These are phyloP conservation scores for Alternaria postmessia DNA, from an alignment of 2,329 filamentous ascomycete species.

Conservation along the genomic window DNA sequence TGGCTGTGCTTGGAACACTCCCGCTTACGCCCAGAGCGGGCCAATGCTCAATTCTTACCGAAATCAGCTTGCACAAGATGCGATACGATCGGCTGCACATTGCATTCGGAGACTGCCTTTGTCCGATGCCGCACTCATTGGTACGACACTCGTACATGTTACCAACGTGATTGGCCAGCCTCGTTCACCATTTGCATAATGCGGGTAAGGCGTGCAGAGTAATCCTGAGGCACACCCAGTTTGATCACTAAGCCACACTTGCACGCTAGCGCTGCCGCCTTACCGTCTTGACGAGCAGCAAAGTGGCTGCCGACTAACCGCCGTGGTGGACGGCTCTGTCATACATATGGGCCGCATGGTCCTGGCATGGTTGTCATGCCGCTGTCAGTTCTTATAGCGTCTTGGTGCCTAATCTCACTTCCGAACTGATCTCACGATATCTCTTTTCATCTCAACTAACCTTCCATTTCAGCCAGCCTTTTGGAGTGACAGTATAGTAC, in stretches of 20 bases:
- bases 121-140: neutral
- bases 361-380: slow-evolving; percentile 4
- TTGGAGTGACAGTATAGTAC: neutral
- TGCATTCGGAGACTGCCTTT: neutral
- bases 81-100: neutral
- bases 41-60: neutral
- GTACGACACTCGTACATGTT: neutral
- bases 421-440: neutral
- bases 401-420: neutral
- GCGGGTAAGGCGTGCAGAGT: neutral
- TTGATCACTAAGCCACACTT: slow-evolving; percentile 9
- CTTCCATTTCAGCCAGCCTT: neutral
- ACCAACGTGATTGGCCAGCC: neutral
- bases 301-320: slow-evolving; percentile 10
- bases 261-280: slow-evolving; percentile 12
- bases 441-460: neutral
- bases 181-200: neutral
- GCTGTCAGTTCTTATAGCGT: neutral
- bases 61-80: neutral
- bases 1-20: neutral
- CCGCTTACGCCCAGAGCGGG: neutral
- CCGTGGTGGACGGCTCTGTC: neutral
- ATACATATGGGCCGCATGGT: slow-evolving; percentile 8
- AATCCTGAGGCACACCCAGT: neutral
- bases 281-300: slow-evolving; percentile 12